Conservation (phyloP, 139 green algal genomes). For the Eudorina sp. region DNA sequence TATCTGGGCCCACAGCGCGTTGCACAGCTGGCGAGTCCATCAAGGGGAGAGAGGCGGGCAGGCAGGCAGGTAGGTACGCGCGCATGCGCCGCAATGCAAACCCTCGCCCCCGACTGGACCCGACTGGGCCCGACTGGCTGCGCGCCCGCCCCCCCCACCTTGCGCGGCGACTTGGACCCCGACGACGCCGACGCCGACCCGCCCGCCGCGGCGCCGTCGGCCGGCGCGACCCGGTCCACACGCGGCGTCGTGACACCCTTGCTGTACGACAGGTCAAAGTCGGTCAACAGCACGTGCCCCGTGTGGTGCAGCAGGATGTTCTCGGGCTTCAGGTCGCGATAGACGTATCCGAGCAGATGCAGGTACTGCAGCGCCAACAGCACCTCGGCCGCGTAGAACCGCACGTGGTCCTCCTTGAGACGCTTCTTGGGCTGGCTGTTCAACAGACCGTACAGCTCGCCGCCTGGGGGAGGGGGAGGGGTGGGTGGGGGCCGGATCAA, state of each 20-base stretch:
- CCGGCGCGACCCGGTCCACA: conserved; percentile 51
- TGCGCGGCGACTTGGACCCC: conserved; percentile 23
- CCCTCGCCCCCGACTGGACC: no score
- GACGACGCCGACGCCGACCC: not conserved
- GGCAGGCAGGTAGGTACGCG: no score
- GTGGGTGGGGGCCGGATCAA: not conserved
- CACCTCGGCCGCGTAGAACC: conserved; percentile 95
- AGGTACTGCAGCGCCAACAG: conserved; percentile 98
- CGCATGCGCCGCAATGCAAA: no score
- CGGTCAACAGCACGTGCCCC: conserved; percentile 96
- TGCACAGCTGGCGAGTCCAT: no score
- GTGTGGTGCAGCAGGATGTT: conserved; percentile 95
- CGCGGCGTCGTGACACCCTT: conserved; percentile 70
- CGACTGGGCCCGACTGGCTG: no score
- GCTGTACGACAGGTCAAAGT: conserved; percentile 96
- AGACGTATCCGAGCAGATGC: conserved; percentile 96
- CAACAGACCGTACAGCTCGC: conserved; percentile 82
- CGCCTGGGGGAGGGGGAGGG: conserved; percentile 32
- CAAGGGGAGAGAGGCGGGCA: no score
- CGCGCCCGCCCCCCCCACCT: not conserved
- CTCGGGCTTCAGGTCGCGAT: conserved; percentile 99
- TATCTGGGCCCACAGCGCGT: no score
- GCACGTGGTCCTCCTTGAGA: conserved; percentile 82
- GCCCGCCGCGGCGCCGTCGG: not conserved
- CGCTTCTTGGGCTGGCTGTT: conserved; percentile 77